Conservation (phyloP, 2,329 filamentous ascomycete genomes). For the Fusarium agapanthi region DNA sequence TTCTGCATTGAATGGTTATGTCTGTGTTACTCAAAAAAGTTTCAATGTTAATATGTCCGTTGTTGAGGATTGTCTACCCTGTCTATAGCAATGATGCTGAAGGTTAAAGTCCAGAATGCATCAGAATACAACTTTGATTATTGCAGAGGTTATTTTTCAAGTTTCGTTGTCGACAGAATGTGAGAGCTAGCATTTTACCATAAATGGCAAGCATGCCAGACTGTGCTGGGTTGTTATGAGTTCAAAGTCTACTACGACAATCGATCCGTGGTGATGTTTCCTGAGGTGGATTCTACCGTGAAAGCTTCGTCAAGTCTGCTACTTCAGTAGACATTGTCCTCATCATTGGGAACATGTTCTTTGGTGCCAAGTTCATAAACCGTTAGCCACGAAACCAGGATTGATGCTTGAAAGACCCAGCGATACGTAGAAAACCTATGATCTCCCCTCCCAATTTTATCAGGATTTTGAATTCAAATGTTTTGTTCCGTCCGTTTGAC, state of each 20-base stretch:
- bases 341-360: neutral
- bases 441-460: neutral
- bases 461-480: neutral
- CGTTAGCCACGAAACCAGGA: neutral
- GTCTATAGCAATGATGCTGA: no score
- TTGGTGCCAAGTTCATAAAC: neutral
- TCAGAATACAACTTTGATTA: neutral
- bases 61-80: neutral
- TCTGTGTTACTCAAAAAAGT: neutral
- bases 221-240: neutral
- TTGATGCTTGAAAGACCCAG: neutral
- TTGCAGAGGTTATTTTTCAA: neutral
- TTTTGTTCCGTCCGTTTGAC: neutral
- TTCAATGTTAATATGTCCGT: neutral
- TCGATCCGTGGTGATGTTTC: no score
- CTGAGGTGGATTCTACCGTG: neutral
- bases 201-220: neutral
- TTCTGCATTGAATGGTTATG: neutral
- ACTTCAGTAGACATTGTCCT: neutral
- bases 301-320: neutral
- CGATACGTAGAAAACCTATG: neutral
- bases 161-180: neutral
- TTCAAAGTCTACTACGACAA: neutral
- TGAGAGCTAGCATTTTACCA: neutral
- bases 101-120: no score